A percentile compares a stretch with the other conserved stretches of the same genome.
Evolutionary conservation across 768 basidiomycete species (phyloP).

Genomic region (Mycena belliarum): DNA sequence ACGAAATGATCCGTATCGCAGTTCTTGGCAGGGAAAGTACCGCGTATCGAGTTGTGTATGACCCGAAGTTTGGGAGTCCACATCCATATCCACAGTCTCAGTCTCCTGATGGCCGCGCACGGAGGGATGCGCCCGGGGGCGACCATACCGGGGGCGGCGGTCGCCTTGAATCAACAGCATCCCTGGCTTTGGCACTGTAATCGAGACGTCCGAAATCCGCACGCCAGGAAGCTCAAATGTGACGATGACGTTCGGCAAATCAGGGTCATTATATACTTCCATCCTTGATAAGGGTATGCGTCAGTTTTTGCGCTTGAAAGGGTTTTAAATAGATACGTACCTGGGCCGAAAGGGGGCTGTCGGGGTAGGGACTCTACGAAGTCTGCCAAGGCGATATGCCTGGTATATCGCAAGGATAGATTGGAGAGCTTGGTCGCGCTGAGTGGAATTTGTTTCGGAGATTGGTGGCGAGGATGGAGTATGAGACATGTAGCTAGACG

Average conservation of each 20-base stretch:
- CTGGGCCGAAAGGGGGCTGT: background rate
- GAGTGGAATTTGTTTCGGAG: background rate
- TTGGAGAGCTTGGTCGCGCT: background rate
- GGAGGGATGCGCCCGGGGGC: slow-evolving; percentile 7
- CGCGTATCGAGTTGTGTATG: background rate
- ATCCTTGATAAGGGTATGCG: slow-evolving; percentile 31
- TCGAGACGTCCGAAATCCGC: slow-evolving; percentile 33
- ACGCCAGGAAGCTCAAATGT: slow-evolving; percentile 50
- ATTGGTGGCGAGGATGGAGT: slow-evolving; percentile 2
- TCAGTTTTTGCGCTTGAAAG: background rate
- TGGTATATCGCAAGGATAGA: background rate
- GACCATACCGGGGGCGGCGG: slow-evolving; percentile 25
- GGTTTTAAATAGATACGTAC: background rate
- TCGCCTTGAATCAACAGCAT: slow-evolving; percentile 37
- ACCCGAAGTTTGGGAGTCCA: slow-evolving; percentile 8
- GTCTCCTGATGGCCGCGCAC: background rate
- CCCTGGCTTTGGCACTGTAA: slow-evolving; percentile 36
- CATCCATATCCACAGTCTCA: slow-evolving; percentile 13
- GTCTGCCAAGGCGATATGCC: background rate
- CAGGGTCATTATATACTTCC: slow-evolving; percentile 44
- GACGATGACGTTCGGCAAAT: slow-evolving; percentile 32
- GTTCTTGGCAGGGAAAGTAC: slow-evolving; percentile 33
- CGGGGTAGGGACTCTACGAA: background rate
- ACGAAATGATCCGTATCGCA: slow-evolving; percentile 46
- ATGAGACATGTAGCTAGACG: slow-evolving; percentile 2